A percentile compares a stretch with the other conserved stretches of the same genome.
Evolutionary conservation across 2,329 filamentous ascomycete species (phyloP).

Genomic region (Fusarium algeriense): DNA sequence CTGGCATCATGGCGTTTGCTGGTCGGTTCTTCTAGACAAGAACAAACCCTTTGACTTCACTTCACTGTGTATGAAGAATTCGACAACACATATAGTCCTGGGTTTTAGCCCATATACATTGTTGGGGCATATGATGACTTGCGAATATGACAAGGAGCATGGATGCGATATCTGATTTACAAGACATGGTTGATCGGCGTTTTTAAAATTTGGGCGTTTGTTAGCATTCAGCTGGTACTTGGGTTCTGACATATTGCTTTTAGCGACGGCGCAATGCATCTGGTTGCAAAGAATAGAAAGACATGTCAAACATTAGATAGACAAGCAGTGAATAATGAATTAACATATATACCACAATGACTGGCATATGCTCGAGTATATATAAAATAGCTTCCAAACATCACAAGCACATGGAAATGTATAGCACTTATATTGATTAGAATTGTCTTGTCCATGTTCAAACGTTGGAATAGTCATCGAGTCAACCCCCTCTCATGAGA

Average conservation of each 20-base stretch:
- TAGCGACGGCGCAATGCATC: slow-evolving; percentile 37
- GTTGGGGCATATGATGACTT: background rate
- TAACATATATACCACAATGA: background rate
- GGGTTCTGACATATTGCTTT: slow-evolving; percentile 7
- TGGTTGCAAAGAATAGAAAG: slow-evolving; percentile 17
- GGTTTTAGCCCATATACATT: slow-evolving; percentile 5
- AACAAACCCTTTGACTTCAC: background rate
- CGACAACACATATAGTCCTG: background rate
- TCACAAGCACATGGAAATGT: background rate
- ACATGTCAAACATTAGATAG: slow-evolving; percentile 22
- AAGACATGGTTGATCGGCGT: slow-evolving; percentile 29
- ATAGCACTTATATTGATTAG: slow-evolving; percentile 1
- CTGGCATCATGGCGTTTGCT: slow-evolving; percentile 44
- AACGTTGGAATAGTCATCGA: background rate
- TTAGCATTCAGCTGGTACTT: background rate
- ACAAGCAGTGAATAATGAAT: slow-evolving; percentile 11
- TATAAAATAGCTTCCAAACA: no score
- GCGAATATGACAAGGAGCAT: background rate
- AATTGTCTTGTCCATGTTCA: background rate
- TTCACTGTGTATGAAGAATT: slow-evolving; percentile 25
- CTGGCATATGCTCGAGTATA: background rate
- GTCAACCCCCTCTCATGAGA: background rate
- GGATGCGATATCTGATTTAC: slow-evolving; percentile 16
- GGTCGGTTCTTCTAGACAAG: slow-evolving; percentile 38
- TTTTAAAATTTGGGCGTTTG: slow-evolving; percentile 20